phyloP scores from a whole-genome alignment of 371 early-diverging fungal genomes.

The Agmasoma carcini region DNA sequence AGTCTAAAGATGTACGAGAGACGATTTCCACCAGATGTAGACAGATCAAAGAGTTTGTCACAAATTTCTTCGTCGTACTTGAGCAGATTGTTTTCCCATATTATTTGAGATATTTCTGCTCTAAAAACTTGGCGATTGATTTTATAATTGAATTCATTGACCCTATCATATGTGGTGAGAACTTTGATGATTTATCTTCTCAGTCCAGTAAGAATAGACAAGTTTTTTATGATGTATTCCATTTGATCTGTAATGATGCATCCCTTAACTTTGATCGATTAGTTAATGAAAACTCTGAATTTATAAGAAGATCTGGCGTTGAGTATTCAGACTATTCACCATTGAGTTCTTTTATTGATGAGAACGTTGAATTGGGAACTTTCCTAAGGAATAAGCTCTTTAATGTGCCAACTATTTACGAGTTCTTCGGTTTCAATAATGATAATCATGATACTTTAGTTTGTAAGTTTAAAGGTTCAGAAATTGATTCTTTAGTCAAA shows the following conservation, averaged over 20 bases:
- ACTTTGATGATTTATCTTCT: slow-evolving; percentile 3
- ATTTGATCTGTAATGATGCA: background rate
- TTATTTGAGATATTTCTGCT: slow-evolving; percentile 23
- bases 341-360: slow-evolving; percentile 4
- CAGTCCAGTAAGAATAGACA: slow-evolving; percentile 52
- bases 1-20: slow-evolving; percentile 22
- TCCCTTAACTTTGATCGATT: background rate
- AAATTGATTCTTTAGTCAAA: no score
- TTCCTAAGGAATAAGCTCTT: no score
- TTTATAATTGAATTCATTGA: background rate
- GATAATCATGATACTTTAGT: no score
- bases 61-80: slow-evolving; percentile 7
- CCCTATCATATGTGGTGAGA: background rate
- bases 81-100: slow-evolving; percentile 17
- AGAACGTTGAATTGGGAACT: no score
- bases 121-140: no score
- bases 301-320: slow-evolving; percentile 5
- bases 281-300: background rate
- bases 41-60: slow-evolving; percentile 11
- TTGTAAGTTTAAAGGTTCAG: no score
- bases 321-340: slow-evolving; percentile 20
- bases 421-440: no score
- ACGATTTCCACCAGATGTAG: slow-evolving; percentile 17
- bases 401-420: no score
- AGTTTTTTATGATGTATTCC: slow-evolving; percentile 55